Percentiles rank a stretch among this genome's conserved stretches.
Conservation (phyloP, 768 basidiomycete species). For the Hygrophorus russula region DNA sequence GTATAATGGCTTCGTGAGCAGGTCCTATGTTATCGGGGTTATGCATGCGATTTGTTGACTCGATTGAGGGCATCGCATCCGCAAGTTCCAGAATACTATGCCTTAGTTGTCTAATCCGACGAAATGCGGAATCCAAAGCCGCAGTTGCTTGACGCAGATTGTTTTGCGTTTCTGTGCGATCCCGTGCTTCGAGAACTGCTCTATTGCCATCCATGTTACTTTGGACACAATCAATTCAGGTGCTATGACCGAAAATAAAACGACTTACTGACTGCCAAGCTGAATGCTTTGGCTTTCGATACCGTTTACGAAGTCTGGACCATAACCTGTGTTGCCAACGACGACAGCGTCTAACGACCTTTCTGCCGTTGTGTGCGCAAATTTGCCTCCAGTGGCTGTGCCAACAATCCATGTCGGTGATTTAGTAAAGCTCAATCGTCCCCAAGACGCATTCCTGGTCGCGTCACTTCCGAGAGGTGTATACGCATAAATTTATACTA, state of each 20-base stretch:
- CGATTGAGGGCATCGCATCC: slow-evolving; percentile 18
- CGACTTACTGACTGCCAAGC: no score
- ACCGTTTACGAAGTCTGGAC: no score
- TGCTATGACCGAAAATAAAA: no score
- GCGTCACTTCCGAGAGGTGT: no score
- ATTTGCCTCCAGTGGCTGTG: slow-evolving; percentile 9
- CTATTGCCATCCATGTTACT: neutral
- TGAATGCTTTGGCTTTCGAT: no score
- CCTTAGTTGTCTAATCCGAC: slow-evolving; percentile 43
- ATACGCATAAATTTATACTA: no score
- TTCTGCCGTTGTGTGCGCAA: neutral
- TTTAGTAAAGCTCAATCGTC: no score
- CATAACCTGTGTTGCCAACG: no score
- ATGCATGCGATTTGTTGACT: slow-evolving; percentile 4
- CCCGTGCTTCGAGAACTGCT: neutral
- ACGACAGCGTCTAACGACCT: no score
- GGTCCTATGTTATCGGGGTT: slow-evolving; percentile 26
- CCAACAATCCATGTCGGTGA: no score
- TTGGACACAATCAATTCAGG: no score
- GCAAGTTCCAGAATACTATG: slow-evolving; percentile 35
- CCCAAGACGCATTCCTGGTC: no score
- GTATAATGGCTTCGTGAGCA: slow-evolving; percentile 25
- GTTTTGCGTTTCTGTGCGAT: slow-evolving; percentile 19
- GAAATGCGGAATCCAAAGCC: slow-evolving; percentile 44
- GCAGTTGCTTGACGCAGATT: slow-evolving; percentile 38